These are phyloP conservation scores for Neurospora sp. DNA, from an alignment of 495 filamentous ascomycete species.

Conservation along the genomic window DNA sequence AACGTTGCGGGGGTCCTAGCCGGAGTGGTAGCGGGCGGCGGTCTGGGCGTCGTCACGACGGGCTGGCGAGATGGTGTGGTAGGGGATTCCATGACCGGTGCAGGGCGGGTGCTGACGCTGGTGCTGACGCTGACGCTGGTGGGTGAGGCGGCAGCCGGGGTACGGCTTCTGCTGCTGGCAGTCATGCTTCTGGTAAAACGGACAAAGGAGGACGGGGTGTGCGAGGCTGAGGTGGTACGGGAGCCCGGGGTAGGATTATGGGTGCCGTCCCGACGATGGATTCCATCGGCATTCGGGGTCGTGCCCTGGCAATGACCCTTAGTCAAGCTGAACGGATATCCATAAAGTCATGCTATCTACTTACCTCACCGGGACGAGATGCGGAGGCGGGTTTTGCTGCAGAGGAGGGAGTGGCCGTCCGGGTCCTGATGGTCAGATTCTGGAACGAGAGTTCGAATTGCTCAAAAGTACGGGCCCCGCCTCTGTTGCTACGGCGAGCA, in stretches of 20 bases:
- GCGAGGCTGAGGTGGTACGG: not conserved
- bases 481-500: not conserved
- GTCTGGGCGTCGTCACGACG: not conserved
- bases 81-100: not conserved
- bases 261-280: not conserved
- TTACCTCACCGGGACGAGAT: not conserved
- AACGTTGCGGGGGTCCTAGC: not conserved
- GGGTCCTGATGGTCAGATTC: not conserved
- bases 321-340: not conserved
- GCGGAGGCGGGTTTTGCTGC: not conserved
- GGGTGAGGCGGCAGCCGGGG: not conserved
- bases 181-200: not conserved
- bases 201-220: not conserved
- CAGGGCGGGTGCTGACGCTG: not conserved
- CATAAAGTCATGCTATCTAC: not conserved
- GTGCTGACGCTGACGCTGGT: not conserved
- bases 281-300: not conserved
- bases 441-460: not conserved
- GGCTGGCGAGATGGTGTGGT: not conserved
- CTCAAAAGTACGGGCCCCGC: not conserved
- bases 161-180: not conserved
- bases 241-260: not conserved
- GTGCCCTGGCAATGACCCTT: not conserved
- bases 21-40: not conserved
- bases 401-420: not conserved